phyloP scores from a whole-genome alignment of 2,329 filamentous ascomycete genomes.

The Aspergillus caelatus region DNA sequence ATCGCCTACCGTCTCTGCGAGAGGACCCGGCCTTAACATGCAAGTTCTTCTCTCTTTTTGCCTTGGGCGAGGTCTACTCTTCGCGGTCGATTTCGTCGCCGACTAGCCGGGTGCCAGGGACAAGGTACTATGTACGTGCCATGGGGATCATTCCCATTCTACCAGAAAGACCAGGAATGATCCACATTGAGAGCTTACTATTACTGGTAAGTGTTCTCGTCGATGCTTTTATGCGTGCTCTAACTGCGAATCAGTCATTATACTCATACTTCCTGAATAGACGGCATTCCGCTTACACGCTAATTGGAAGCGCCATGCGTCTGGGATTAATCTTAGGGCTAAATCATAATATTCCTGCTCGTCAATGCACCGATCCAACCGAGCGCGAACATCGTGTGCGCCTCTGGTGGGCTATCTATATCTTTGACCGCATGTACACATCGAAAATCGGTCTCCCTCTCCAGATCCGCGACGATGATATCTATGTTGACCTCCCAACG shows the following conservation, averaged over 20 bases:
- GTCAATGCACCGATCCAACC: slow-evolving; percentile 28
- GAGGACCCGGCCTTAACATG: slow-evolving; percentile 37
- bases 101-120: slow-evolving; percentile 38
- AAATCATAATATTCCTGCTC: slow-evolving; percentile 37
- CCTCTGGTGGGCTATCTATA: slow-evolving; percentile 37
- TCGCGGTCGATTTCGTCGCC: slow-evolving; percentile 27
- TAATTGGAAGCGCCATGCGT: slow-evolving; percentile 40
- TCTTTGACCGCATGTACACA: slow-evolving; percentile 46
- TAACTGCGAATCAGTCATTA: slow-evolving; percentile 20
- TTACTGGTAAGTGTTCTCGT: slow-evolving; percentile 30
- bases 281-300: slow-evolving; percentile 30
- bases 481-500: slow-evolving; percentile 36
- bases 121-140: slow-evolving; percentile 41
- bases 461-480: slow-evolving; percentile 50
- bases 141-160: slow-evolving; percentile 41
- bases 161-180: slow-evolving; percentile 44
- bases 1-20: slow-evolving; percentile 23
- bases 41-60: slow-evolving; percentile 47
- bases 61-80: slow-evolving; percentile 46
- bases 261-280: slow-evolving; percentile 32
- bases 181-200: slow-evolving; percentile 44
- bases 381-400: slow-evolving; percentile 38
- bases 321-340: slow-evolving; percentile 44
- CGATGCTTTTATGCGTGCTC: not conserved
- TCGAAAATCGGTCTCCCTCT: slow-evolving; percentile 50